phyloP scores from a whole-genome alignment of 495 filamentous ascomycete genomes.

The Hypoxylon trugodes region DNA sequence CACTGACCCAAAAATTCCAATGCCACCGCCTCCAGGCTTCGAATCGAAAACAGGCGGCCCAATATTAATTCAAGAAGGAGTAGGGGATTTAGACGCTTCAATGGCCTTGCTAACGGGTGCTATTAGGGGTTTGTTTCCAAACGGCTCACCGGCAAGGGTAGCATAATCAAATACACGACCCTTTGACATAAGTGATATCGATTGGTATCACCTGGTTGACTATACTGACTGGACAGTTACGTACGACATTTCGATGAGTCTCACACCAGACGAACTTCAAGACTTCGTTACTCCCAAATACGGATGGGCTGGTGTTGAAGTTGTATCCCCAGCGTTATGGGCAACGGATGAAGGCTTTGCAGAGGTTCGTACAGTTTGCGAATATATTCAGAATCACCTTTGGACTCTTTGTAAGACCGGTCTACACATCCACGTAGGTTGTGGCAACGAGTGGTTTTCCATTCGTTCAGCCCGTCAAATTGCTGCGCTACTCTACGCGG shows the following conservation, averaged over 20 bases:
- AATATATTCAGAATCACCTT: slow-evolving; percentile 14
- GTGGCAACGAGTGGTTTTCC: slow-evolving; percentile 16
- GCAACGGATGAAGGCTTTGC: slow-evolving; percentile 15
- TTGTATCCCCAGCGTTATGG: slow-evolving; percentile 30
- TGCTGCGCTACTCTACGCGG: slow-evolving; percentile 22
- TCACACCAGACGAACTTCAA: neutral
- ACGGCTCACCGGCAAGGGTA: too few relatives aligned
- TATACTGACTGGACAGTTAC: too few relatives aligned
- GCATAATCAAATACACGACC: too few relatives aligned
- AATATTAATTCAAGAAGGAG: neutral
- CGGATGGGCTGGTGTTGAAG: slow-evolving; percentile 19
- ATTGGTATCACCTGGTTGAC: too few relatives aligned
- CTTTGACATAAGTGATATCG: too few relatives aligned
- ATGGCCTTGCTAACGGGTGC: too few relatives aligned
- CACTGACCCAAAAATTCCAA: neutral
- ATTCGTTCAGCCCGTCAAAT: slow-evolving; percentile 3
- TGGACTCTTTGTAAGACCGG: slow-evolving; percentile 12
- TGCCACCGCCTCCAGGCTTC: neutral
- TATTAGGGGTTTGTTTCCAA: too few relatives aligned
- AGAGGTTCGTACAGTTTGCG: slow-evolving; percentile 23
- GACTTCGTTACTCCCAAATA: too few relatives aligned
- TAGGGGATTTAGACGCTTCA: neutral
- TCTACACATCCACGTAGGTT: slow-evolving; percentile 35
- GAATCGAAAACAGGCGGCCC: neutral
- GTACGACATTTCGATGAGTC: neutral